Conservation (phyloP, 1,284 basidiomycete species). For the Fomitopsis betulina region DNA sequence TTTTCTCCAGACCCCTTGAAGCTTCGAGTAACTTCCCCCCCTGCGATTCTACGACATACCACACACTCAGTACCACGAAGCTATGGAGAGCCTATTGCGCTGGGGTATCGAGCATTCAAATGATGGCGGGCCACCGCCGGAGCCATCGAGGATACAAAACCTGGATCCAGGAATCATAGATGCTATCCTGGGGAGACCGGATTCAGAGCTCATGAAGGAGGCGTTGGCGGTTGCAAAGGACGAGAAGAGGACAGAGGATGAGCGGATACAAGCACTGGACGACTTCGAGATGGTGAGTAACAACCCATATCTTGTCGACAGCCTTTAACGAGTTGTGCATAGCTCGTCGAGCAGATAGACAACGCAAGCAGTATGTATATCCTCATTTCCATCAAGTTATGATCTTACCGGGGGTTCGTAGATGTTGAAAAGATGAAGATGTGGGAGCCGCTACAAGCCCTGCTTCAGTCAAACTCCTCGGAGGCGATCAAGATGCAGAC, state of each 20-base stretch:
- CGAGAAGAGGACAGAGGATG: constrained; percentile 52
- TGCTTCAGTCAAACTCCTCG: constrained; percentile 57
- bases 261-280: constrained; percentile 80
- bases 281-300: constrained; percentile 87
- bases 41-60: background rate
- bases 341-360: constrained; percentile 92
- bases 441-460: constrained; percentile 77
- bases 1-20: constrained; percentile 7
- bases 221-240: constrained; percentile 75
- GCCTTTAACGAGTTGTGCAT: background rate
- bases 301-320: background rate
- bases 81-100: constrained; percentile 70
- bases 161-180: constrained; percentile 83
- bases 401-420: constrained; percentile 22
- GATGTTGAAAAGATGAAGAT: constrained; percentile 83
- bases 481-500: constrained; percentile 69
- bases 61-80: background rate
- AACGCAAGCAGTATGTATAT: constrained; percentile 81
- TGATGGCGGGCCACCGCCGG: constrained; percentile 17
- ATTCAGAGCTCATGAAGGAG: constrained; percentile 86
- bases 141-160: constrained; percentile 35
- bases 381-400: background rate
- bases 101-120: constrained; percentile 71
- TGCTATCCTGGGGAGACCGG: constrained; percentile 81
- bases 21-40: constrained; percentile 19